Evolutionary conservation across 2,329 filamentous ascomycete genomes (phyloP), one percentile per base, ranked within the genome.

Genomic region (Ceratocystis smalleyi): DNA sequence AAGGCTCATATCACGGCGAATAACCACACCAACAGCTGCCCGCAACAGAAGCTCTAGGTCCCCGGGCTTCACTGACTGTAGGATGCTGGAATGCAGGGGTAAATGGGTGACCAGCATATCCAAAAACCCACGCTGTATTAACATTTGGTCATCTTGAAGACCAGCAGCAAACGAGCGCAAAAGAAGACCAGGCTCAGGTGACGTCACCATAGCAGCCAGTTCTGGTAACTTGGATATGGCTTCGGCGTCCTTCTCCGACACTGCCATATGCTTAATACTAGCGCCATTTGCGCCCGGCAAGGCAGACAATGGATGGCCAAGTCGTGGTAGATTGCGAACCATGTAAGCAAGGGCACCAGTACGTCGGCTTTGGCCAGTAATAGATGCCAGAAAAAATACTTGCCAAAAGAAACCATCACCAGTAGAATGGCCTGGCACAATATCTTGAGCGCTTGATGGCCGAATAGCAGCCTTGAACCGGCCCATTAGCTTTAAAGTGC

Each of bases 371-470:
- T 89, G 83, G 70, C 91, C 92, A 0, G 94, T 96, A 67, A 99
- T 94, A 19, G 89, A 87, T 8, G 92, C 90, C 19, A 99, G 77
- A 71, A 99, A 97, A 71, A 99, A 87, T 73, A 91, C 96, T 75
- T 99, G 94, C 94, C 94, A 99, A 73, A 97, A 99, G 73, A 94
- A 96, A 68, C 89, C 88, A 68, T 91, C 89, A 8, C 85, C 84
- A 7, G 80, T 80, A 57, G 77, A 82, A 73, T 82, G 83, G 45
- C 74, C 79, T 64, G 73, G 74, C 40, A 75, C 82, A 68, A 78
- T 78, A 63, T 74, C 76, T 30, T 75, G 75, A 7, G 74, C 69
- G 17, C 30, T 40, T 1, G 67, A 63, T 32, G 84, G 76, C 65
- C 85, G 79, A 69, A 91, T 82, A 59, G 83, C 81, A 66, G 80